phyloP scores from a whole-genome alignment of 2,329 filamentous ascomycete genomes.

The Hysterium pulicare region DNA sequence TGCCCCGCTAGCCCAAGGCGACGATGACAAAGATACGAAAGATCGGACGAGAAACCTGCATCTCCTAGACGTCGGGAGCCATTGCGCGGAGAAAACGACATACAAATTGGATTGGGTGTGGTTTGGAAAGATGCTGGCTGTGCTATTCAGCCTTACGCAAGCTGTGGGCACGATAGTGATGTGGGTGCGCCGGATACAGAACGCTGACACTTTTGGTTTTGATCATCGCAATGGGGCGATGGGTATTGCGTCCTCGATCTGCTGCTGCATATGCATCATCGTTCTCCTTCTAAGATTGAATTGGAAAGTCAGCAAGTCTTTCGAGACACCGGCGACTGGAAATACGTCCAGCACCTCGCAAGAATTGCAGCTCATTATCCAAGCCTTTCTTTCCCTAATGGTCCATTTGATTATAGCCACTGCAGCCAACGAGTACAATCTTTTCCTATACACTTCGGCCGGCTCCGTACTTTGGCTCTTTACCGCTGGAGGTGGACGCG shows the following conservation, averaged over 20 bases:
- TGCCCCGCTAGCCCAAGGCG: conserved; percentile 4
- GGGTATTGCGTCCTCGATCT: conserved; percentile 12
- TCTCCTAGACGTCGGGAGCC: conserved; percentile 8
- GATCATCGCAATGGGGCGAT: conserved; percentile 15
- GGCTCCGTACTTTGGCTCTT: conserved; percentile 9
- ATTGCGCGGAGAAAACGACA: conserved; percentile 8
- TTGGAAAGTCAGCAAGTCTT: conserved; percentile 13
- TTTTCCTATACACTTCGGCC: conserved; percentile 12
- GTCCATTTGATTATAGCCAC: conserved; percentile 10
- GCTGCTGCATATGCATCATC: conserved; percentile 6
- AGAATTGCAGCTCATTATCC: neutral
- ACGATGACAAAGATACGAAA: conserved; percentile 9
- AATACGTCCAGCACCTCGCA: neutral
- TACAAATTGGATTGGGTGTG: conserved; percentile 9
- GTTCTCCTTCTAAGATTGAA: conserved; percentile 8
- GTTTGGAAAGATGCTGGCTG: conserved; percentile 9
- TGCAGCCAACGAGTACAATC: conserved; percentile 5
- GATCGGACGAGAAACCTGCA: conserved; percentile 3
- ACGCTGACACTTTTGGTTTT: conserved; percentile 2
- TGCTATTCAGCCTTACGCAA: conserved; percentile 10
- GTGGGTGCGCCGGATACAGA: conserved; percentile 8
- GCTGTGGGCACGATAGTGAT: conserved; percentile 14
- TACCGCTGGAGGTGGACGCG: neutral
- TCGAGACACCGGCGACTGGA: conserved; percentile 4
- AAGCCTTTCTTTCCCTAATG: conserved; percentile 8